Conservation (phyloP, 257 asterid genomes). For the Nicotiana knightiana region DNA sequence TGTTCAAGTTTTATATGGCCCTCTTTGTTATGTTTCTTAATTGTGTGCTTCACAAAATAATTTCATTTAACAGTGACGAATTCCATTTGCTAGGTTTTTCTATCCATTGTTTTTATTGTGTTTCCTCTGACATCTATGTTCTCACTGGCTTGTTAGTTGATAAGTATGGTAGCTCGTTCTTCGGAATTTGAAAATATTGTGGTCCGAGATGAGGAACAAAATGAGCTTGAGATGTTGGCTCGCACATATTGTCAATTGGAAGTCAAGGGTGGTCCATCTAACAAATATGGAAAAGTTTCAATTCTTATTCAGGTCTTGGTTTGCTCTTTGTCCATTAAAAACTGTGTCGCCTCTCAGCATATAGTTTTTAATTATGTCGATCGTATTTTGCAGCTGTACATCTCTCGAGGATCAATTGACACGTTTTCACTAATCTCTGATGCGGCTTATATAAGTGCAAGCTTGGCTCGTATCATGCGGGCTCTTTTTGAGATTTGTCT, state of each 20-base stretch:
- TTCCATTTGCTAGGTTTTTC: not conserved
- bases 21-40: not conserved
- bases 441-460: constrained; percentile 86
- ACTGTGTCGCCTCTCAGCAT: constrained; percentile 9
- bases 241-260: constrained; percentile 73
- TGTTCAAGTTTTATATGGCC: not conserved
- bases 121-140: constrained; percentile 7
- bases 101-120: not conserved
- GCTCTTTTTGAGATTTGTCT: constrained; percentile 94
- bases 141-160: constrained; percentile 45
- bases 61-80: not conserved
- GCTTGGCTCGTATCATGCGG: constrained; percentile 95
- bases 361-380: constrained; percentile 6
- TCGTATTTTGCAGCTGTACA: constrained; percentile 61
- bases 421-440: constrained; percentile 87
- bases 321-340: constrained; percentile 15
- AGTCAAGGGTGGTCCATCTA: constrained; percentile 93
- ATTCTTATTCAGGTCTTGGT: constrained; percentile 80
- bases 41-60: not conserved
- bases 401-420: constrained; percentile 80
- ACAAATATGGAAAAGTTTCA: constrained; percentile 89
- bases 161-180: constrained; percentile 95
- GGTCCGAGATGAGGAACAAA: constrained; percentile 93
- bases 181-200: constrained; percentile 94
- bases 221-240: constrained; percentile 77